Evolutionary conservation across 2,329 filamentous ascomycete genomes (phyloP).

Genomic region (Botryotinia narcissicola): DNA sequence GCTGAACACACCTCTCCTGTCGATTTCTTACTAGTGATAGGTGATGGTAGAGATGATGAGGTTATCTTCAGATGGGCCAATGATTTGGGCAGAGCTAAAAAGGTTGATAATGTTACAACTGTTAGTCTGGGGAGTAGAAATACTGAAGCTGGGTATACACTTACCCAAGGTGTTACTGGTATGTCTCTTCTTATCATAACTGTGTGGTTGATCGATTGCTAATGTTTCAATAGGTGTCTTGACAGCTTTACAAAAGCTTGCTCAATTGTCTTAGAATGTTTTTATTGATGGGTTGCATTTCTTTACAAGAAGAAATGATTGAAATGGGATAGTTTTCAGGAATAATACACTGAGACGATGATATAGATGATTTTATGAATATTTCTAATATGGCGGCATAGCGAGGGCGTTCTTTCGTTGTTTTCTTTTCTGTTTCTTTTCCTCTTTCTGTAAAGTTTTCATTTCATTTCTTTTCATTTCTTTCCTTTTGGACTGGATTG

Average conservation of each 20-base stretch:
- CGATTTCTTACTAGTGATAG: constrained; percentile 86
- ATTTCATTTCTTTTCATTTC: background rate
- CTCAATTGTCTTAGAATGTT: constrained; percentile 30
- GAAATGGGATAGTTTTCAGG: background rate
- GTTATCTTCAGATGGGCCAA: constrained; percentile 95
- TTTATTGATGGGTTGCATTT: background rate
- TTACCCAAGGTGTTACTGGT: constrained; percentile 92
- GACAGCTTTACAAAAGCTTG: constrained; percentile 52
- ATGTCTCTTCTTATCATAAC: constrained; percentile 41
- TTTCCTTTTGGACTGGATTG: background rate
- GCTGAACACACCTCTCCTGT: constrained; percentile 46
- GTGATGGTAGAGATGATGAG: constrained; percentile 90
- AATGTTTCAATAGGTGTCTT: constrained; percentile 46
- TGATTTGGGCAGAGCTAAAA: constrained; percentile 57
- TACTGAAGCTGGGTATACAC: constrained; percentile 79
- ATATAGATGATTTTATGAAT: constrained; percentile 15
- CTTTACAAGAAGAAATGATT: background rate
- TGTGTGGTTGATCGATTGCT: background rate
- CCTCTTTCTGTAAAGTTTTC: too few species aligned
- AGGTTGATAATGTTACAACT: constrained; percentile 70
- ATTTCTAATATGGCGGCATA: background rate
- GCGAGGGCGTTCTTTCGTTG: constrained; percentile 9
- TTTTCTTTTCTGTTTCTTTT: background rate
- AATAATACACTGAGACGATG: constrained; percentile 4
- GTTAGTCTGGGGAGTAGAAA: constrained; percentile 85